Base-by-base conservation (phyloP, 768 basidiomycete genomes). In the Austroboletus festivus region DNA sequence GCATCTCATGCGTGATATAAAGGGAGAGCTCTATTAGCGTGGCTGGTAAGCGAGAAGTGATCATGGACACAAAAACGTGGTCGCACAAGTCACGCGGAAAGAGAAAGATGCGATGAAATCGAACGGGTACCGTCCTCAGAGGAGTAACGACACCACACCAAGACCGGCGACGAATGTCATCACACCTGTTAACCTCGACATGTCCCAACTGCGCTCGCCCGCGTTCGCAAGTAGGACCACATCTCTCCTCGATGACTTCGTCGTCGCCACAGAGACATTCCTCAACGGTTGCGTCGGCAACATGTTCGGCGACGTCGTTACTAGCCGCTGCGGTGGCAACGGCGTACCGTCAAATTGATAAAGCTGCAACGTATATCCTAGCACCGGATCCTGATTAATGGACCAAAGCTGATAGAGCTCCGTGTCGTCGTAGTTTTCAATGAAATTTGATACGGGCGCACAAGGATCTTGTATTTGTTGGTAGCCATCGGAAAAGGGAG, bases 391-490 rank as follows among this genome's bases (percentile, higher is more conserved):
- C 51, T 72, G 63, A 71, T 80, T 84, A 61, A 96, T 91, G 34
- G 73, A 74, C 89, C 89, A 96, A 7, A 53, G 49, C 31, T 53
- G 24, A 65, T 81, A 85, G 42, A 81, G 64, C 61, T 91, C 89
- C 12, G 83, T 86, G 53, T 77, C 63, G 70, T 90, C 87, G 78
- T 93, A 97, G 39, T 72, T 64, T 60, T 93, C 83, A 59, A 97
- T 81, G 63, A 94, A 86, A 65, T 93, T 91, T 23, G 93, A 92
- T 10, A 79, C 73, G 10, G 93, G 89, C 1, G 86, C 87, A 61
- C 95, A 99, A 0, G 93, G 86, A 56, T 94, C 87, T 73, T 99
- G 93, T 34, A 97, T 78, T 74, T 95, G 94, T 65, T 96, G 92
- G 69, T 82, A 89, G 15, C 95, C 95, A 64, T 99, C 95, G 16